Conservation (phyloP, 352 stramenopile genomes). For the Phytophthora niederhauseri region DNA sequence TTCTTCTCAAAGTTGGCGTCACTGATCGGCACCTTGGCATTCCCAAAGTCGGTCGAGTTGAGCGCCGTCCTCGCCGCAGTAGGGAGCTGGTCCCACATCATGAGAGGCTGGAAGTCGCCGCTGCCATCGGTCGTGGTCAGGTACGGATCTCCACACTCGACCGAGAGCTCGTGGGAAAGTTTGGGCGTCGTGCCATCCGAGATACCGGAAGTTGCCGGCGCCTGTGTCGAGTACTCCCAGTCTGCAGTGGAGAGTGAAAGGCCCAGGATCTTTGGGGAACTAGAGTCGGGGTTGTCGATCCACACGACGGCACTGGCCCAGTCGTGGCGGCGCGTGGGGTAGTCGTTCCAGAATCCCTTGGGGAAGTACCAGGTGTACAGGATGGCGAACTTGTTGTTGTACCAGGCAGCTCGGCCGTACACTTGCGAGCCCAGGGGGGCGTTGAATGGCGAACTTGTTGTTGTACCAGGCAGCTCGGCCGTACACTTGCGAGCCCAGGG, state of each 20-base stretch:
- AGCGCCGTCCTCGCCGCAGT: conserved; percentile 15
- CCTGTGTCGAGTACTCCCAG: conserved; percentile 16
- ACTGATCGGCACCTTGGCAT: conserved; percentile 15
- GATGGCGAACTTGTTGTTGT: conserved; percentile 21
- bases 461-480: conserved; percentile 22
- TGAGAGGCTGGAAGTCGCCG: conserved; percentile 3
- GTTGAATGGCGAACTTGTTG: conserved; percentile 12
- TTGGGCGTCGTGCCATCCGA: conserved; percentile 10
- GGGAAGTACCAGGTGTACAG: conserved; percentile 30
- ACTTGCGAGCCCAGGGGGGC: conserved; percentile 21
- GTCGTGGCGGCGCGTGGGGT: conserved; percentile 15
- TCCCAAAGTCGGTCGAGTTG: conserved; percentile 20
- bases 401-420: conserved; percentile 19
- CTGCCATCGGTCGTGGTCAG: conserved; percentile 9
- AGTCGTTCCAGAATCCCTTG: conserved; percentile 17
- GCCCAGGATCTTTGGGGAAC: conserved; percentile 7
- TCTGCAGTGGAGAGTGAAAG: conserved; percentile 14
- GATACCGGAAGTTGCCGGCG: conserved; percentile 6
- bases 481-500: conserved; percentile 24
- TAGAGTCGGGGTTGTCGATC: conserved; percentile 14
- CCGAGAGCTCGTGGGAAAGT: conserved; percentile 11
- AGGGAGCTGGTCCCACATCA: conserved; percentile 27
- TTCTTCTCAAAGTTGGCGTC: conserved; percentile 21
- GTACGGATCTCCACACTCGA: conserved; percentile 8
- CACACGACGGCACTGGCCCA: conserved; percentile 25